Evolutionary conservation across 306 rosid genomes (phyloP).

Genomic region (Potentilla sterilis): DNA sequence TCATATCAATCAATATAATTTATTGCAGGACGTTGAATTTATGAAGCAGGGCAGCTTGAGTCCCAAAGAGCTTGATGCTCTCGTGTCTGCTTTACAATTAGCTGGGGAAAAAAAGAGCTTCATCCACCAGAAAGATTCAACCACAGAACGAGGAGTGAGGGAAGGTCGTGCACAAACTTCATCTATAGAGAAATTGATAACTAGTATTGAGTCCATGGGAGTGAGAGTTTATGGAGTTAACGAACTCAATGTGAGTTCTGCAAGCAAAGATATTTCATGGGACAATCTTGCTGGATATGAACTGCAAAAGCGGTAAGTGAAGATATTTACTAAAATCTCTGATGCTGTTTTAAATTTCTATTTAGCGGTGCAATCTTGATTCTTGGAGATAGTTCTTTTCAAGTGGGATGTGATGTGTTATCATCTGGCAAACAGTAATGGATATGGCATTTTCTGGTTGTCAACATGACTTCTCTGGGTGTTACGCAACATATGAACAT

Average conservation of each 20-base stretch:
- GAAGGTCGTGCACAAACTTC: conserved; percentile 47
- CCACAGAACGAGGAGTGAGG: conserved; percentile 43
- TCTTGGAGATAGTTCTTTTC: background rate
- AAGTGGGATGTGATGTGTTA: background rate
- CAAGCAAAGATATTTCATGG: conserved; percentile 65
- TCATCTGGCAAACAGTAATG: background rate
- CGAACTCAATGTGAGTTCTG: conserved; percentile 34
- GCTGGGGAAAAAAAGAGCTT: conserved; percentile 50
- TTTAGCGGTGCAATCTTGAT: background rate
- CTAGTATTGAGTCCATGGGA: conserved; percentile 87
- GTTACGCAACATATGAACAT: background rate
- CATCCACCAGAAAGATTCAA: conserved; percentile 31
- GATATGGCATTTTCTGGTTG: background rate
- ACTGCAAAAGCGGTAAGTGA: conserved; percentile 70
- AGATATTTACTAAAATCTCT: background rate
- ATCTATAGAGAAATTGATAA: conserved; percentile 56
- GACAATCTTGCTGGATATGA: conserved; percentile 90
- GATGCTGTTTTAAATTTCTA: background rate
- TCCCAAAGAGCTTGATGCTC: conserved; percentile 72
- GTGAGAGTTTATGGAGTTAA: conserved; percentile 69
- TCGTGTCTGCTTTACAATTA: conserved; percentile 67
- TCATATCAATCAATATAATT: conserved; percentile 20
- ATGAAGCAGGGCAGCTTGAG: conserved; percentile 67
- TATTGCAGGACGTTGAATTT: conserved; percentile 83
- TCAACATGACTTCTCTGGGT: background rate